Evolutionary conservation across 1,284 basidiomycete genomes (phyloP), one percentile per base, ranked within the genome.

Genomic region (Cutaneotrichosporon sp.): DNA sequence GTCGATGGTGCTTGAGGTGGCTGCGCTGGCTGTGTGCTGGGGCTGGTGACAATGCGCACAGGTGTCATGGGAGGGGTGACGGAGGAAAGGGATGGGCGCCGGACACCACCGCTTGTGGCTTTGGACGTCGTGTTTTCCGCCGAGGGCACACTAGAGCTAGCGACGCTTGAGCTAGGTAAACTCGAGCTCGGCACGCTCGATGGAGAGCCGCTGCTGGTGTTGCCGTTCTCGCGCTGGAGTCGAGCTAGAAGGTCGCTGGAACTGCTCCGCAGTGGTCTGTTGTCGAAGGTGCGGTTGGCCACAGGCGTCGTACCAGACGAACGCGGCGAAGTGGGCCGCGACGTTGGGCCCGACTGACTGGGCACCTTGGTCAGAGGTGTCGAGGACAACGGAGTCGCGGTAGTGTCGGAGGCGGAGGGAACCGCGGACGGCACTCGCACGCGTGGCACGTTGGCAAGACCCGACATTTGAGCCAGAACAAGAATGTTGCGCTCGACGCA

Each of bases 391-490:
- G 53, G 30, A 22, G n/a, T n/a, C n/a, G n/a, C n/a, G n/a, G n/a
- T n/a, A n/a, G 33, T 42, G 48, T 18, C 22, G 9, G 46, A 21
- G 7, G 5, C 44, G 12, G 33, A 46, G 10, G 44, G 18, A 13
- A 36, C 8, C 10, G 30, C 37, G 15, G 46, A 48, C 15, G 33
- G 40, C 9, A 42, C 40, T 9, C 43, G 43, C 15, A 36, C 43
- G 4, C 50, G 43, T 3, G 50, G 33, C 9, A 51, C 20, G 10
- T 35, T 22, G 8, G 50, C 37, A 2, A 46, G 51, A 8, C 69
- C 85, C 51, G 80, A 81, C 54, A 82, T 78, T 62, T 80, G 78
- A 49, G 85, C 79, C 23, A 90, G 75, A 10, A 83, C 79, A 38
- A 86, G 77, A 44, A 90, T 79, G 22, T 84, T 84, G 52, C 51